phyloP scores from a whole-genome alignment of 257 asterid species.

The Lithospermum erythrorhizon region DNA sequence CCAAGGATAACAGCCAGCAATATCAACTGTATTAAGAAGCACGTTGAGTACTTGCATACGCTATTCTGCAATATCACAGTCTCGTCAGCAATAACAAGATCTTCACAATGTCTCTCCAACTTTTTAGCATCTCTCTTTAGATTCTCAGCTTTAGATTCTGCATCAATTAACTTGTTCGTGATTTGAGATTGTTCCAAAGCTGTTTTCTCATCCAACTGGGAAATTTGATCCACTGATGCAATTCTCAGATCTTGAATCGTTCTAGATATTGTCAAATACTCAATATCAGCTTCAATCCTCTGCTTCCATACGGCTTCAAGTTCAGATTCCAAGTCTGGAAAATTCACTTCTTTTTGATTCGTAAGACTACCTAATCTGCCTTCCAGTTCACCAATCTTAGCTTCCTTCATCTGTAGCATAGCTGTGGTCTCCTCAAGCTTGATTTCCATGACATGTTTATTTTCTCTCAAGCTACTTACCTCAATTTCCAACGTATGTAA shows the following conservation, averaged over 20 bases:
- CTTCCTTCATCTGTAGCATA: constrained; percentile 18
- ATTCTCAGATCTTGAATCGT: constrained; percentile 28
- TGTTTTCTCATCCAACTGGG: constrained; percentile 27
- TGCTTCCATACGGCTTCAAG: no score
- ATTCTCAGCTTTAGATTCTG: constrained; percentile 34
- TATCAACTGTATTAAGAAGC: constrained; percentile 41
- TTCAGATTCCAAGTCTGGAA: no score
- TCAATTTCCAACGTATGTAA: constrained; percentile 25
- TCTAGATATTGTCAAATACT: no score
- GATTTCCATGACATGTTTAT: constrained; percentile 11
- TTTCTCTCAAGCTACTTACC: constrained; percentile 16
- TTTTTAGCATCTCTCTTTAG: constrained; percentile 30
- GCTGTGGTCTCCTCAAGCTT: constrained; percentile 21
- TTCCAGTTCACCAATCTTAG: constrained; percentile 18
- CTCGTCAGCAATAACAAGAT: constrained; percentile 30
- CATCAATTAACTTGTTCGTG: constrained; percentile 32
- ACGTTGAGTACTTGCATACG: constrained; percentile 45
- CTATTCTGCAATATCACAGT: constrained; percentile 31
- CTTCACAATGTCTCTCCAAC: constrained; percentile 36
- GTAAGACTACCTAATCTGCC: constrained; percentile 8
- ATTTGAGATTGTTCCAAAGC: constrained; percentile 31
- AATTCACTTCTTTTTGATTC: no score
- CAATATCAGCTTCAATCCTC: no score
- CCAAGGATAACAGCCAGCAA: constrained; percentile 26
- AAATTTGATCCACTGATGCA: constrained; percentile 35